Percentiles rank a stretch among this genome's conserved stretches.
phyloP scores from a whole-genome alignment of 306 rosid genomes.

The Lupinus albus region DNA sequence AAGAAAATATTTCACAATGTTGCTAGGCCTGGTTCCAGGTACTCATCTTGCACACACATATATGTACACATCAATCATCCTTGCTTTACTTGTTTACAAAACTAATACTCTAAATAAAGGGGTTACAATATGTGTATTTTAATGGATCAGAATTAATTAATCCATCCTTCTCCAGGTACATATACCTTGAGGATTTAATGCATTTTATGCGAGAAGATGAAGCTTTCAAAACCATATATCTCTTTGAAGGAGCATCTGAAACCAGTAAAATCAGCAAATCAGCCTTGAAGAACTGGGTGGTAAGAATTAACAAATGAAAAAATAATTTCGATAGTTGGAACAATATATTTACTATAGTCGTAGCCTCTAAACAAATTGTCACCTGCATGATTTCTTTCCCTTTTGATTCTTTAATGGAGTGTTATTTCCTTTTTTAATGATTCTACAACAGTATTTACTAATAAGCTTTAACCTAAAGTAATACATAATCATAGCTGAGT shows the following conservation, averaged over 20 bases:
- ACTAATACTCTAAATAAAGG: no score
- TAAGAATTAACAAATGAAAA: constrained; percentile 43
- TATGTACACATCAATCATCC: no score
- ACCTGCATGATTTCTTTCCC: not conserved
- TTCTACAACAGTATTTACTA: constrained; percentile 1
- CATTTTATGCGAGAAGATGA: constrained; percentile 85
- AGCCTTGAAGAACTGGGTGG: constrained; percentile 89
- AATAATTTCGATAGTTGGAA: constrained; percentile 10
- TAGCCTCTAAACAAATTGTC: not conserved
- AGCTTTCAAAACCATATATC: constrained; percentile 64
- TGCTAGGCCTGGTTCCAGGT: constrained; percentile 73
- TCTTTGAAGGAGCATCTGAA: constrained; percentile 80
- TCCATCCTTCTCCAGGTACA: constrained; percentile 49
- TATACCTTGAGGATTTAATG: constrained; percentile 64
- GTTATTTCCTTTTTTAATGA: not conserved
- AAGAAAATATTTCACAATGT: constrained; percentile 82
- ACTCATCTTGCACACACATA: no score
- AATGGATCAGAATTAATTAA: not conserved
- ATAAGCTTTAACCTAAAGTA: not conserved
- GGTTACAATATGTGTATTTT: constrained; percentile 2
- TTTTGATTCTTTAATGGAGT: not conserved
- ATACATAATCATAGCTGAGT: not conserved
- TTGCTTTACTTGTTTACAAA: no score
- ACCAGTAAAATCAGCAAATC: constrained; percentile 66
- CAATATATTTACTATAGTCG: not conserved